Evolutionary conservation across 371 early-diverging fungal species (phyloP).

Genomic region (Circinella umbellata): DNA sequence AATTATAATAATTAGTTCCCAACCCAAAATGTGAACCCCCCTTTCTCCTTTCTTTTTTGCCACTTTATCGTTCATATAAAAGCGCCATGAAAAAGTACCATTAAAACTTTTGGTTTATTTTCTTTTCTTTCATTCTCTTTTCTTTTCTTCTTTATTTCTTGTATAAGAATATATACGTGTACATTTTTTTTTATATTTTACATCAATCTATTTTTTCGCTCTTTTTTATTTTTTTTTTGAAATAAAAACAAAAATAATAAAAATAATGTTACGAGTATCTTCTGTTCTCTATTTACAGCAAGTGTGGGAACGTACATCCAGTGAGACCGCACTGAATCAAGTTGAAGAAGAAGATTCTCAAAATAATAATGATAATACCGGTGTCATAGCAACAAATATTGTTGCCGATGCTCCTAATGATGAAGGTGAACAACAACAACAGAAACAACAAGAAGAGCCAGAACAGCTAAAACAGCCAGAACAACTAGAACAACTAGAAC

Average conservation of each 20-base stretch:
- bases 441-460: no score
- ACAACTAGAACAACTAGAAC: no score
- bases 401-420: no score
- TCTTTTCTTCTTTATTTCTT: conserved; percentile 1
- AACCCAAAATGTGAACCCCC: not conserved
- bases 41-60: not conserved
- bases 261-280: conserved; percentile 12
- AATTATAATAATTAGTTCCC: not conserved
- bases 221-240: not conserved
- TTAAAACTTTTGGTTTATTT: not conserved
- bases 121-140: not conserved
- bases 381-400: not conserved
- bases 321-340: not conserved
- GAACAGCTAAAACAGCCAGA: no score
- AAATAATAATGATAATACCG: not conserved
- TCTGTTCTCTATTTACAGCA: conserved; percentile 15
- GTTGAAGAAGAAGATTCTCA: not conserved
- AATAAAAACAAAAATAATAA: not conserved
- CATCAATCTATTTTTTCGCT: not conserved
- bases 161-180: no score
- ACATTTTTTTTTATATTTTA: not conserved
- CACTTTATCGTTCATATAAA: not conserved
- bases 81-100: not conserved
- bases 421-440: no score
- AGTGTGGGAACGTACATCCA: conserved; percentile 19